These are phyloP conservation scores for Pythium scleroteichum DNA, from an alignment of 352 stramenopile genomes.

Conservation along the genomic window DNA sequence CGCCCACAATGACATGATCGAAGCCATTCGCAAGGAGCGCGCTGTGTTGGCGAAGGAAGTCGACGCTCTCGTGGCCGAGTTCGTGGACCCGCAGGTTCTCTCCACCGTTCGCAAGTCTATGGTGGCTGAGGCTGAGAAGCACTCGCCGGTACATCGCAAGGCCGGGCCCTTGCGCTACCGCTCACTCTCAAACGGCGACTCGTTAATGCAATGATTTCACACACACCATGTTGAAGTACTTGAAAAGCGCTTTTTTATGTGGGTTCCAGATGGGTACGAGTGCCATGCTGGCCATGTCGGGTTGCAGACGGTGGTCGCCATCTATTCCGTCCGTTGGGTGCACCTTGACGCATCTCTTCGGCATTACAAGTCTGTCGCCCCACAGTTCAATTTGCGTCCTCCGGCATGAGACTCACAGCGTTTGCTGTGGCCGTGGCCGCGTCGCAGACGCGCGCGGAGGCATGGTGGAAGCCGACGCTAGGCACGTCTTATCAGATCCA, in stretches of 20 bases:
- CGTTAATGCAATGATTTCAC: conserved; percentile 13
- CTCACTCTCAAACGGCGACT: conserved; percentile 21
- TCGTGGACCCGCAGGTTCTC: conserved; percentile 59
- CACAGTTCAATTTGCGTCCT: neutral
- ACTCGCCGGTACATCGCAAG: conserved; percentile 26
- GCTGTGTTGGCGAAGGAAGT: conserved; percentile 55
- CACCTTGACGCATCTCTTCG: neutral
- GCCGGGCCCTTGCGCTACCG: conserved; percentile 17
- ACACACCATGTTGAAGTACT: conserved; percentile 1
- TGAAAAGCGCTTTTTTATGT: conserved; percentile 5
- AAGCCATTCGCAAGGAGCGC: conserved; percentile 53
- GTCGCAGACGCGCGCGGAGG: neutral
- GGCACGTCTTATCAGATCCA: conserved; percentile 43
- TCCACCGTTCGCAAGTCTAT: conserved; percentile 47
- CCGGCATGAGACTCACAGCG: neutral
- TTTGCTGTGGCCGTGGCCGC: neutral
- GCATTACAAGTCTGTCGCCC: neutral
- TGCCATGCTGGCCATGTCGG: conserved; percentile 3
- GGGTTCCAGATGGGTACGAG: conserved; percentile 3
- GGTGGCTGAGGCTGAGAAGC: conserved; percentile 11
- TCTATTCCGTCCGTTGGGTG: conserved; percentile 1
- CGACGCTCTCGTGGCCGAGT: conserved; percentile 49
- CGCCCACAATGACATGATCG: conserved; percentile 57
- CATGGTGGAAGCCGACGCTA: conserved; percentile 38
- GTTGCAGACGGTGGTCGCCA: neutral